Conservation (phyloP, 2,329 filamentous ascomycete species). For the Ascochyta rabiei region DNA sequence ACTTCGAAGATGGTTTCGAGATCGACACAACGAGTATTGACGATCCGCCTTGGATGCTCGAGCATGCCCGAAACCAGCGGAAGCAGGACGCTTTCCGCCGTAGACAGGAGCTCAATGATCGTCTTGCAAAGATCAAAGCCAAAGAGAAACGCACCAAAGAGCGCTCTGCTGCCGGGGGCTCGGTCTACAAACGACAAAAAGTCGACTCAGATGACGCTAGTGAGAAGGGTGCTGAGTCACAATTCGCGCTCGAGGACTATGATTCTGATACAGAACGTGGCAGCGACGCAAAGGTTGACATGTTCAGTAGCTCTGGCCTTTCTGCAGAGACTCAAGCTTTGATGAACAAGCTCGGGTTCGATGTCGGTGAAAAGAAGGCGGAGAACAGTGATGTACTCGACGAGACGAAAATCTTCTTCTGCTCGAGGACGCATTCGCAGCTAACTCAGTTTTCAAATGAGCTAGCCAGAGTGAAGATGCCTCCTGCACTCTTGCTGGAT, state of each 20-base stretch:
- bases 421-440: slow-evolving; percentile 91
- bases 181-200: slow-evolving; percentile 53
- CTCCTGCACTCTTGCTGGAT: slow-evolving; percentile 64
- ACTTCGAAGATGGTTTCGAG: slow-evolving; percentile 61
- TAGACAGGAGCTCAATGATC: slow-evolving; percentile 76
- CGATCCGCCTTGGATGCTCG: slow-evolving; percentile 84
- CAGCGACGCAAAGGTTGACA: slow-evolving; percentile 20
- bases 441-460: slow-evolving; percentile 87
- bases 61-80: slow-evolving; percentile 74
- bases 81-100: slow-evolving; percentile 68
- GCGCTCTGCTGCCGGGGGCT: slow-evolving; percentile 56
- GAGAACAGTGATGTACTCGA: slow-evolving; percentile 61
- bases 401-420: slow-evolving; percentile 86
- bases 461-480: slow-evolving; percentile 76
- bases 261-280: slow-evolving; percentile 65
- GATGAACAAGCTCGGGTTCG: slow-evolving; percentile 64
- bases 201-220: slow-evolving; percentile 11
- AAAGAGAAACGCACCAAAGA: slow-evolving; percentile 67
- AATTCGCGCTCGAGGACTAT: slow-evolving; percentile 79
- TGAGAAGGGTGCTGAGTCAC: slow-evolving; percentile 59
- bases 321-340: slow-evolving; percentile 78
- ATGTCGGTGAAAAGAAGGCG: slow-evolving; percentile 46
- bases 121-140: slow-evolving; percentile 66
- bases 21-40: slow-evolving; percentile 60
- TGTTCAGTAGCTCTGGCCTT: slow-evolving; percentile 55